phyloP scores from a whole-genome alignment of 108 stramenopile genomes.

The Skeletonema costatum region DNA sequence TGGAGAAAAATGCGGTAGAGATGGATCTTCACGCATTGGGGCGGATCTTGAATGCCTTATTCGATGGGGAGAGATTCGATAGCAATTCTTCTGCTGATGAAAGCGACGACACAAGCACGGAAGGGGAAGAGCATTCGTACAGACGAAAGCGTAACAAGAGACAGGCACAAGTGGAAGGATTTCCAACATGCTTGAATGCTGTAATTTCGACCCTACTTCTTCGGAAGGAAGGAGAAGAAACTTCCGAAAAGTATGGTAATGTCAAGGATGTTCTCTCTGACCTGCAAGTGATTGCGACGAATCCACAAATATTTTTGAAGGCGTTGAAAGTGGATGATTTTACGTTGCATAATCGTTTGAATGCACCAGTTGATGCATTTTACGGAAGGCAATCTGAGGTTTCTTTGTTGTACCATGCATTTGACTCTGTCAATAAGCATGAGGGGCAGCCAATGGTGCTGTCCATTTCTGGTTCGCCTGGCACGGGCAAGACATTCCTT shows the following conservation, averaged over 20 bases:
- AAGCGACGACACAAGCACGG: not conserved
- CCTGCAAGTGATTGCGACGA: conserved; percentile 1
- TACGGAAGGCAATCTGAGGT: conserved; percentile 13
- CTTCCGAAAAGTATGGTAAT: not conserved
- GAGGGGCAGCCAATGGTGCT: conserved; percentile 9
- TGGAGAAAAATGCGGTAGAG: not conserved
- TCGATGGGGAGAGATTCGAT: not conserved
- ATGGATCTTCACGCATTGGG: conserved; percentile 10
- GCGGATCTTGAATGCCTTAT: conserved; percentile 3
- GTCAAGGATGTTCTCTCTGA: conserved; percentile 9
- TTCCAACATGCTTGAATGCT: conserved; percentile 5
- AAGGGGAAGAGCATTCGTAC: not conserved
- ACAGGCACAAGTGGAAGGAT: not conserved
- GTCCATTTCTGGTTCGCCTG: conserved; percentile 4
- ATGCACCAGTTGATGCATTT: not conserved
- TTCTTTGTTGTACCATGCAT: not conserved
- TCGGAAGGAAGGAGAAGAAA: not conserved
- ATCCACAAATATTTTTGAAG: not conserved
- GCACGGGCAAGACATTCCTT: conserved; percentile 5
- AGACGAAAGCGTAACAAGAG: not conserved
- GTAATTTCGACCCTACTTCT: conserved; percentile 7
- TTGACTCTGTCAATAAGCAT: not conserved
- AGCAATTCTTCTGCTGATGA: not conserved
- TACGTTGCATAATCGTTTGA: not conserved
- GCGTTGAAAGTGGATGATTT: not conserved